Percentiles rank a stretch among this genome's conserved stretches.
phyloP scores from a whole-genome alignment of 768 basidiomycete genomes.

The Baorangia bicolor region DNA sequence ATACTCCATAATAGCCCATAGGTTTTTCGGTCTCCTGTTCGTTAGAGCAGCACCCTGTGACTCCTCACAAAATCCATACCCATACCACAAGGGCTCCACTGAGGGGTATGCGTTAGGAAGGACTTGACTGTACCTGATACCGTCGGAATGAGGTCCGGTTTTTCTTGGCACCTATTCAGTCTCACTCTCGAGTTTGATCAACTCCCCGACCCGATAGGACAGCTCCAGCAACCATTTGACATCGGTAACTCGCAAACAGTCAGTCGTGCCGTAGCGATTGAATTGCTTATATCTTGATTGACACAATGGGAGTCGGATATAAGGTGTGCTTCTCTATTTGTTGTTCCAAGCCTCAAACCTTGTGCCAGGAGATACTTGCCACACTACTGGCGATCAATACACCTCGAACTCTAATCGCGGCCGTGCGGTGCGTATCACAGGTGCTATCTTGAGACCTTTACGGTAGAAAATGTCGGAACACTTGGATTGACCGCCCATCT shows the following conservation, averaged over 20 bases:
- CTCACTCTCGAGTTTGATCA: background rate
- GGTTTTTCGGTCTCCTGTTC: too few relatives aligned
- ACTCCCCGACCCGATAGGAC: background rate
- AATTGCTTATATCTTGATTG: constrained; percentile 24
- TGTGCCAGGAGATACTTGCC: constrained; percentile 12
- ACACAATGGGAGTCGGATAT: constrained; percentile 20
- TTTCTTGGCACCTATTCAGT: background rate
- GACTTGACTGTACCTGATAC: too few relatives aligned
- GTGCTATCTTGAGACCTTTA: background rate
- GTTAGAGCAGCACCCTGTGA: too few relatives aligned
- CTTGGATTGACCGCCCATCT: constrained; percentile 7
- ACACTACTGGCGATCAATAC: constrained; percentile 1
- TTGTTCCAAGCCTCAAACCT: constrained; percentile 18
- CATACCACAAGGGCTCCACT: too few relatives aligned
- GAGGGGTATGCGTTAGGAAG: too few relatives aligned
- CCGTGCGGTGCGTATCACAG: constrained; percentile 14
- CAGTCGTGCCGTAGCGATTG: constrained; percentile 22
- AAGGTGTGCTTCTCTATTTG: constrained; percentile 20
- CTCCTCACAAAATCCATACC: too few relatives aligned
- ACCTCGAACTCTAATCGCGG: background rate
- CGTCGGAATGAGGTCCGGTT: background rate
- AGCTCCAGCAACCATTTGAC: constrained; percentile 9
- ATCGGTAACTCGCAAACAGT: constrained; percentile 11
- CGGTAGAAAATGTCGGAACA: background rate
- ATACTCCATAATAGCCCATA: too few relatives aligned